Conservation (phyloP, 1,284 basidiomycete genomes). For the Wallemia mellicola region DNA sequence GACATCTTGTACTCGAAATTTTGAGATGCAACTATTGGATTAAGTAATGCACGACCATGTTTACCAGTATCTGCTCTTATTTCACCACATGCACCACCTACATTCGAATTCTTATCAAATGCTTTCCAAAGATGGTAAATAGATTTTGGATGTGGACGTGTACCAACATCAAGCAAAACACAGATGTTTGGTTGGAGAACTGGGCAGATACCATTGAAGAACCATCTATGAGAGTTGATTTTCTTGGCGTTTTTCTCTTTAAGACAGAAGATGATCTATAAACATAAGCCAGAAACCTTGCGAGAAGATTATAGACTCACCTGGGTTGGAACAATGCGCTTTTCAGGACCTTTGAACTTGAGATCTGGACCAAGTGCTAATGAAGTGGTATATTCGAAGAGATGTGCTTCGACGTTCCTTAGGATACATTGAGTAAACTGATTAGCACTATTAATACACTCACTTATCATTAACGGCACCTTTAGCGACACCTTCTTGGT, state of each 20-base stretch:
- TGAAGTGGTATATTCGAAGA: constrained; percentile 73
- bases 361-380: constrained; percentile 64
- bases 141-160: constrained; percentile 49
- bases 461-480: constrained; percentile 58
- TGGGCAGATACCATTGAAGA: constrained; percentile 55
- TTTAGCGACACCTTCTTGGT: constrained; percentile 50
- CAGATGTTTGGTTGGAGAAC: constrained; percentile 31
- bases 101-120: constrained; percentile 72
- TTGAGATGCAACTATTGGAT: constrained; percentile 75
- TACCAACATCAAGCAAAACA: constrained; percentile 74
- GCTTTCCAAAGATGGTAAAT: constrained; percentile 85
- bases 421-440: no score
- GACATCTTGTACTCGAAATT: constrained; percentile 23
- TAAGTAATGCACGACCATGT: constrained; percentile 45
- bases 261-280: constrained; percentile 50
- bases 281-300: neutral
- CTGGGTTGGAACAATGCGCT: constrained; percentile 73
- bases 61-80: constrained; percentile 78
- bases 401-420: constrained; percentile 71
- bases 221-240: constrained; percentile 85
- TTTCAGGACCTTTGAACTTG: constrained; percentile 80
- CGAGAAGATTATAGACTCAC: neutral
- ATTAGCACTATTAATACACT: no score
- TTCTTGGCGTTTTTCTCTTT: constrained; percentile 96
- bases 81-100: constrained; percentile 81